These are phyloP conservation scores for Capsella bursapastoris DNA, from an alignment of 345 rosid genomes.

Conservation along the genomic window DNA sequence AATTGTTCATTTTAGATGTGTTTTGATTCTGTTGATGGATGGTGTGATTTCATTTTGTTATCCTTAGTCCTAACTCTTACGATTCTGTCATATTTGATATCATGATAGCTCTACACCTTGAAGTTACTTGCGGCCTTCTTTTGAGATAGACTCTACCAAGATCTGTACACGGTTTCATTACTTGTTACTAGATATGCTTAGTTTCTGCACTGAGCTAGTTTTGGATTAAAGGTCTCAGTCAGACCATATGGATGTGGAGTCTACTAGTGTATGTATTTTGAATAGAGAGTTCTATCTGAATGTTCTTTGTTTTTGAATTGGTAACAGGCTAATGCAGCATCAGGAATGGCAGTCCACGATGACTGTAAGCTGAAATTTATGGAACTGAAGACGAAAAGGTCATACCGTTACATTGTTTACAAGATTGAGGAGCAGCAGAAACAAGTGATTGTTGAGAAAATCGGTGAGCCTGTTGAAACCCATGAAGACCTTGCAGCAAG, in stretches of 20 bases:
- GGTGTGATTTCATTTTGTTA: neutral
- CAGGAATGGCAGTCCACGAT: conserved; percentile 67
- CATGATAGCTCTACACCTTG: neutral
- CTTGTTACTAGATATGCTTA: neutral
- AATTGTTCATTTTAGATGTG: conserved; percentile 12
- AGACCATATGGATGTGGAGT: neutral
- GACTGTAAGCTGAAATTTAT: conserved; percentile 64
- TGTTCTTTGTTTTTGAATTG: neutral
- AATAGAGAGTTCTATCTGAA: conserved; percentile 1
- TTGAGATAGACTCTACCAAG: neutral
- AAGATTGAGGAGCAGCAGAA: conserved; percentile 66
- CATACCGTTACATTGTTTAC: conserved; percentile 58
- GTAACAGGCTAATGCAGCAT: conserved; percentile 59
- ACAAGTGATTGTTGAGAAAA: conserved; percentile 59
- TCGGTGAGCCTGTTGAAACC: conserved; percentile 56
- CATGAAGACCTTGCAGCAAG: conserved; percentile 56
- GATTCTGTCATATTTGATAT: neutral
- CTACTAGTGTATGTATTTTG: conserved; percentile 3
- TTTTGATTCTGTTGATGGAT: neutral
- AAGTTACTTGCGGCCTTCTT: neutral
- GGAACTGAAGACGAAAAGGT: conserved; percentile 62
- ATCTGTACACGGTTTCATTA: conserved; percentile 18
- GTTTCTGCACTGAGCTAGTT: neutral
- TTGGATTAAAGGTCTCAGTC: neutral
- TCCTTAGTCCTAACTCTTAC: neutral